A percentile compares a stretch with the other conserved stretches of the same genome.
phyloP scores from a whole-genome alignment of 176 grass and related monocot genomes.

The Aegilops umbellulata region DNA sequence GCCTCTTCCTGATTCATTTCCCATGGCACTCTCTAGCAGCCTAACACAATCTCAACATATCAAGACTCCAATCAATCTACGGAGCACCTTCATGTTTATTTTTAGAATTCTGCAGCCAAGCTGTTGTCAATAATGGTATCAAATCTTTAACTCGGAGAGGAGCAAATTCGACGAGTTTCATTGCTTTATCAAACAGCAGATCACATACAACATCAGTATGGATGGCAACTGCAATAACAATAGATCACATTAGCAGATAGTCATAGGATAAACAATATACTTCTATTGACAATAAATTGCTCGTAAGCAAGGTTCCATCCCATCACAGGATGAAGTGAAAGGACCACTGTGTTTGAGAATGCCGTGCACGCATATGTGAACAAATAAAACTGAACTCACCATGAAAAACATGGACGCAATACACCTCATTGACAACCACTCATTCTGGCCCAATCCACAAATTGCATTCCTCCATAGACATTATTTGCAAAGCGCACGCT shows the following conservation, averaged over 20 bases:
- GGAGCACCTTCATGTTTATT: conserved; percentile 6
- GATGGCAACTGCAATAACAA: conserved; percentile 32
- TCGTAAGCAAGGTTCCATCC: conserved; percentile 1
- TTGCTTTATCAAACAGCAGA: background rate
- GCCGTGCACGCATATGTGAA: background rate
- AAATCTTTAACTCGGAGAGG: background rate
- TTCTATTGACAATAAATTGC: background rate
- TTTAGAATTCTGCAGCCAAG: conserved; percentile 1
- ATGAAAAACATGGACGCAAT: background rate
- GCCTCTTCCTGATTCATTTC: background rate
- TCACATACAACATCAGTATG: background rate
- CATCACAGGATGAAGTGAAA: background rate
- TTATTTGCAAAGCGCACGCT: conserved; percentile 89
- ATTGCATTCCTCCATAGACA: conserved; percentile 95
- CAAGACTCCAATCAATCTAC: background rate
- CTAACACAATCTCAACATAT: background rate
- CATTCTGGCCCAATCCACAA: conserved; percentile 90
- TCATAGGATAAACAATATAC: background rate
- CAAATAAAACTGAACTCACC: conserved; percentile 11
- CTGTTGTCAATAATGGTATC: conserved; percentile 1
- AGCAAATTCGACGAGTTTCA: conserved; percentile 37
- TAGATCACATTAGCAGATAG: background rate
- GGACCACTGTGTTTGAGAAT: background rate
- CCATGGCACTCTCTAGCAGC: background rate
- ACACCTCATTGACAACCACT: conserved; percentile 70